These are phyloP conservation scores for Raphanus raphanistrum DNA, from an alignment of 345 rosid species.

Conservation along the genomic window DNA sequence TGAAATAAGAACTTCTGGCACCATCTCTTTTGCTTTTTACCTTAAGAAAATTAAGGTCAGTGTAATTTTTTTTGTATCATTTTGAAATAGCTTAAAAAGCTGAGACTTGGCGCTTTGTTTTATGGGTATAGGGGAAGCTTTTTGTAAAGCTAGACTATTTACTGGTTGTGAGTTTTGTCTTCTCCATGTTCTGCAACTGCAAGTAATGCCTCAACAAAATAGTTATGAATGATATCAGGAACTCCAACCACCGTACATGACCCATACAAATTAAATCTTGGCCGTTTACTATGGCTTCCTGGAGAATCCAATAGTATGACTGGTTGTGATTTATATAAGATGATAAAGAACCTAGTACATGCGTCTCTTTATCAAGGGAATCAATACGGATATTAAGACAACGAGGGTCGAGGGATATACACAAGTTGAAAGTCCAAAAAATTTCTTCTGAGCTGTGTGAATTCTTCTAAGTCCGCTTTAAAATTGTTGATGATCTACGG, in stretches of 20 bases:
- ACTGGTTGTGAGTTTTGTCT: not conserved
- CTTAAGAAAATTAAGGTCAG: not conserved
- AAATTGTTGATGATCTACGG: too few species aligned
- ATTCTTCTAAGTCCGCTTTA: too few species aligned
- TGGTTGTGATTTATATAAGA: not conserved
- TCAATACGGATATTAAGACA: too few species aligned
- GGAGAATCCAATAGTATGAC: not conserved
- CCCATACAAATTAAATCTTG: not conserved
- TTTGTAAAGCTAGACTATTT: not conserved
- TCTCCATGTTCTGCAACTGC: not conserved
- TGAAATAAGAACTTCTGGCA: not conserved
- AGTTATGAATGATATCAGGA: not conserved
- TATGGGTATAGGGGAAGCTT: not conserved
- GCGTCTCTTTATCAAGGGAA: too few species aligned
- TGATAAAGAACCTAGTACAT: too few species aligned
- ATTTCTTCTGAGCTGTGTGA: too few species aligned
- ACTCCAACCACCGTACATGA: not conserved
- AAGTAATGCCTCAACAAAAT: not conserved
- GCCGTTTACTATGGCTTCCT: not conserved
- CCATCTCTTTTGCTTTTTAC: conserved; percentile 13
- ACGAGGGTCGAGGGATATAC: too few species aligned
- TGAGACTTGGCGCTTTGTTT: conserved; percentile 22
- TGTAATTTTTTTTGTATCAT: not conserved
- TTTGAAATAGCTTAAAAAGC: conserved; percentile 16
- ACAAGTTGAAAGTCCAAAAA: too few species aligned